phyloP scores from a whole-genome alignment of 2,329 filamentous ascomycete species.

The Clathrospora elynae region DNA sequence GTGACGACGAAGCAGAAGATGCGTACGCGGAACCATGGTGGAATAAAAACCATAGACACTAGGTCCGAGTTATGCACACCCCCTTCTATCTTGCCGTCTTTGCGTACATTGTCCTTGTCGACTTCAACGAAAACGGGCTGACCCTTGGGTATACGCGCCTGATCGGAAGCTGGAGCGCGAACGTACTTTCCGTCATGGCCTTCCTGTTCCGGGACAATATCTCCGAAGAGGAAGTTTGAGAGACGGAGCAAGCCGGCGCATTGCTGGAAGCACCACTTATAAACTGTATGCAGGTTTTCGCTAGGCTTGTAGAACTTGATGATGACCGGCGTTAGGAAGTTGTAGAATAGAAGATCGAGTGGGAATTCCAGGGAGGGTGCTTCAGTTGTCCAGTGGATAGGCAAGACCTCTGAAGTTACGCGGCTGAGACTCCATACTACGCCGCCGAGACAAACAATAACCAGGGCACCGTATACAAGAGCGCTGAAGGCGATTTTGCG shows the following conservation, averaged over 20 bases:
- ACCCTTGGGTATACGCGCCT: constrained; percentile 90
- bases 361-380: constrained; percentile 94
- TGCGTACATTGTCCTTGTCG: constrained; percentile 66
- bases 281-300: constrained; percentile 81
- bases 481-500: constrained; percentile 96
- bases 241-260: constrained; percentile 81
- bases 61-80: constrained; percentile 52
- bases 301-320: constrained; percentile 84
- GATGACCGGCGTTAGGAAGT: constrained; percentile 89
- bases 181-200: constrained; percentile 83
- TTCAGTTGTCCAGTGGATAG: constrained; percentile 91
- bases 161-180: constrained; percentile 90
- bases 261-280: constrained; percentile 93
- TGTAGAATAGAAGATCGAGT: constrained; percentile 92
- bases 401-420: constrained; percentile 72
- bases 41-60: constrained; percentile 68
- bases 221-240: constrained; percentile 91
- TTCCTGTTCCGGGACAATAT: constrained; percentile 81
- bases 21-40: constrained; percentile 79
- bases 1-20: constrained; percentile 84
- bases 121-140: constrained; percentile 80
- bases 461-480: constrained; percentile 89
- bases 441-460: constrained; percentile 90
- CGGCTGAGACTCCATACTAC: constrained; percentile 90
- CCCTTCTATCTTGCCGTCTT: constrained; percentile 60